Evolutionary conservation across 176 grass and related monocot species (phyloP).

Genomic region (Saccharum spontaneum): DNA sequence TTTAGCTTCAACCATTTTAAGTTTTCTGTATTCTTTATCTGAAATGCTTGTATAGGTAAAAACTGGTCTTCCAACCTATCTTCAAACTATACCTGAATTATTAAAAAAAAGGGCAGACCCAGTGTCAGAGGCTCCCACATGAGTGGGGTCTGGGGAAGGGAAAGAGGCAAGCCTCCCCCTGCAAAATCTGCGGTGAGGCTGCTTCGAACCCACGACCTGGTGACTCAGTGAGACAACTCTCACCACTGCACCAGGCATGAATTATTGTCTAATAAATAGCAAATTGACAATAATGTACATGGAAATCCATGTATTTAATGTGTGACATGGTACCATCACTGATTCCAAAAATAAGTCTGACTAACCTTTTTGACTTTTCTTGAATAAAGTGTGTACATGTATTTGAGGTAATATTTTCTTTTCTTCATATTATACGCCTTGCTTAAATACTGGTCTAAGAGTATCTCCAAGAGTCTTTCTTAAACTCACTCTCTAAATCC

Average conservation of each 20-base stretch:
- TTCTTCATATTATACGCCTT: neutral
- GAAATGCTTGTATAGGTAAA: conserved; percentile 9
- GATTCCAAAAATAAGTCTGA: neutral
- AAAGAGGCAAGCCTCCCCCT: no score
- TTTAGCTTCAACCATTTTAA: neutral
- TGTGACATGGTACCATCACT: neutral
- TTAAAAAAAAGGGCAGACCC: no score
- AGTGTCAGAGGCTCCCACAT: no score
- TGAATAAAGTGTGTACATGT: neutral
- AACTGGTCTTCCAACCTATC: neutral
- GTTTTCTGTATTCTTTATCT: neutral
- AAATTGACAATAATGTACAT: neutral
- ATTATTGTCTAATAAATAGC: neutral
- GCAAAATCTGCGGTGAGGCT: no score
- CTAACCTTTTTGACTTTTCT: neutral
- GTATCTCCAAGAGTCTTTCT: neutral
- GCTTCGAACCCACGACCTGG: no score
- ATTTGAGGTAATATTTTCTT: neutral
- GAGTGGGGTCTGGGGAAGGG: no score
- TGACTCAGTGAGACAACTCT: no score
- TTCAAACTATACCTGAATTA: neutral
- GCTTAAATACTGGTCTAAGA: neutral
- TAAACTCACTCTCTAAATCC: neutral
- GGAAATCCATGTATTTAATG: neutral
- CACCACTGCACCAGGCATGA: neutral